Evolutionary conservation across 2,329 filamentous ascomycete genomes (phyloP).

Genomic region (Penicillium sumatraense): DNA sequence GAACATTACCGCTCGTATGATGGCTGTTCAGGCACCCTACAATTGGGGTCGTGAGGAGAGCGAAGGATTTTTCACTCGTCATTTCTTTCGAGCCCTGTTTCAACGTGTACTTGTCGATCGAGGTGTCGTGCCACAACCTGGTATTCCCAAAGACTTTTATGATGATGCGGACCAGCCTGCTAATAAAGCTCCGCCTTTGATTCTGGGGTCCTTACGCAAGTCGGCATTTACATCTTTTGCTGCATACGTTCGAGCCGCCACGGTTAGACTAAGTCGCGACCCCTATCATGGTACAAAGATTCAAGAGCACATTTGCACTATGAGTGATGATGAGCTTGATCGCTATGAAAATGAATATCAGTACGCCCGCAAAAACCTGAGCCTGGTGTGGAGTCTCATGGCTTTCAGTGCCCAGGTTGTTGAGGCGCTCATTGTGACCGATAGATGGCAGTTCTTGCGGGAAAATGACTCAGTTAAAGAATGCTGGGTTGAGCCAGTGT

Average conservation of each 20-base stretch:
- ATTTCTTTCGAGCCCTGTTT: conserved; percentile 88
- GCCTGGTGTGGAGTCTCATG: conserved; percentile 92
- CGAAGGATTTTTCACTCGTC: conserved; percentile 85
- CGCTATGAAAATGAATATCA: conserved; percentile 69
- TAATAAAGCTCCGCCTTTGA: conserved; percentile 67
- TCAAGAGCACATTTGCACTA: conserved; percentile 64
- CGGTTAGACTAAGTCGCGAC: conserved; percentile 72
- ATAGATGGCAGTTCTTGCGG: conserved; percentile 83
- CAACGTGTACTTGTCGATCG: conserved; percentile 91
- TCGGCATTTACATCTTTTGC: conserved; percentile 75
- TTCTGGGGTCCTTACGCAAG: conserved; percentile 84
- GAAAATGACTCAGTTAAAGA: conserved; percentile 76
- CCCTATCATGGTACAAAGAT: conserved; percentile 66
- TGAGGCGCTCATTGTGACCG: conserved; percentile 86
- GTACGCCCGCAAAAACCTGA: conserved; percentile 76
- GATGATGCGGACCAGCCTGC: conserved; percentile 20
- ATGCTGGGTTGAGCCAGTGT: conserved; percentile 92
- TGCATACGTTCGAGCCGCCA: conserved; percentile 78
- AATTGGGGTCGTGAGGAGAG: conserved; percentile 88
- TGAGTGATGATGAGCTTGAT: conserved; percentile 77
- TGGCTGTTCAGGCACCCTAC: conserved; percentile 92
- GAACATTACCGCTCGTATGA: conserved; percentile 97
- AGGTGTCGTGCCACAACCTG: conserved; percentile 70
- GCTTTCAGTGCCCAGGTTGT: conserved; percentile 89
- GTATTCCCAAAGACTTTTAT: conserved; percentile 34